A percentile compares a stretch with the other conserved stretches of the same genome.
phyloP scores from a whole-genome alignment of 1,139 yeast species.

The Pichia sp. region DNA sequence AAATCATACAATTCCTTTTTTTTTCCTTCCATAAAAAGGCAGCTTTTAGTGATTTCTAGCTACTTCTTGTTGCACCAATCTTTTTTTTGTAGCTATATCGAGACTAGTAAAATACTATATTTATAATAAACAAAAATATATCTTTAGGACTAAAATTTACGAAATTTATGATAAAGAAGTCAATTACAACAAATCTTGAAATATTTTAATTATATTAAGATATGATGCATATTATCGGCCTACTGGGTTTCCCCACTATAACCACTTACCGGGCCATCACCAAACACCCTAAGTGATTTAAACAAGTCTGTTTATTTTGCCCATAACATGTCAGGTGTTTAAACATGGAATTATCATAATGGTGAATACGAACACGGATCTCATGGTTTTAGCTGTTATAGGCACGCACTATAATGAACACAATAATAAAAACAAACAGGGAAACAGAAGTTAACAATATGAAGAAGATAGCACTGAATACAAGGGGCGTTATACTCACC shows the following conservation, averaged over 20 bases:
- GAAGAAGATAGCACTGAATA: too few relatives aligned
- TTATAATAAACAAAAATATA: too few relatives aligned
- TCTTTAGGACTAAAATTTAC: neutral
- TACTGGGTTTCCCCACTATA: neutral
- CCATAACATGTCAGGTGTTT: too few relatives aligned
- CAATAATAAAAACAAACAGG: too few relatives aligned
- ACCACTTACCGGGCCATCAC: neutral
- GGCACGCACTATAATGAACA: neutral
- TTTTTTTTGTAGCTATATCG: neutral
- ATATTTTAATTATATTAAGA: neutral
- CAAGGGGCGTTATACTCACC: too few relatives aligned
- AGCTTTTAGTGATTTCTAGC: too few relatives aligned
- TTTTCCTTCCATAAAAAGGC: neutral
- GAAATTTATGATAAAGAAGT: neutral
- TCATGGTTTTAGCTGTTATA: too few relatives aligned
- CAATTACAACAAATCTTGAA: neutral
- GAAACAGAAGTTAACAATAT: too few relatives aligned
- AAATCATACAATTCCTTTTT: too few relatives aligned
- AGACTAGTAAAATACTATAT: neutral
- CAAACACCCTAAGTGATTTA: neutral
- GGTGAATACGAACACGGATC: too few relatives aligned
- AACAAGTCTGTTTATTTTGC: neutral
- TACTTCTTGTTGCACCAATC: too few relatives aligned
- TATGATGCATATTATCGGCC: neutral
- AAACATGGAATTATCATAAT: too few relatives aligned